Evolutionary conservation across 306 rosid species (phyloP).

Genomic region (Pyrus communis): DNA sequence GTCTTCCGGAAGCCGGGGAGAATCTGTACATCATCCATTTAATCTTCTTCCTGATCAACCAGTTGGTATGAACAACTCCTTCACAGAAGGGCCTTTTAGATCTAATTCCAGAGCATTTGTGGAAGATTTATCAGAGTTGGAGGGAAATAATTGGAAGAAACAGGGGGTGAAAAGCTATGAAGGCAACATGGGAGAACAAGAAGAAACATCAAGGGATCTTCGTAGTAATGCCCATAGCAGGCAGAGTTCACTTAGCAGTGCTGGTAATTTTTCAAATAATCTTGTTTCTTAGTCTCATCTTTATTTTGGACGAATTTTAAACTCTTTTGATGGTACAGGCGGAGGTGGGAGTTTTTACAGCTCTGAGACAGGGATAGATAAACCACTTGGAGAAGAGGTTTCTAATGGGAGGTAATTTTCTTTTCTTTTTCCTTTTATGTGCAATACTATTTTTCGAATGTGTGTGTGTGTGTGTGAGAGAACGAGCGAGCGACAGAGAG

Average conservation of each 20-base stretch:
- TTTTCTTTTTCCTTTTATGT: not conserved
- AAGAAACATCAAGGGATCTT: constrained; percentile 39
- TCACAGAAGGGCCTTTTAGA: constrained; percentile 30
- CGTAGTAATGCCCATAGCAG: constrained; percentile 44
- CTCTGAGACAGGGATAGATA: constrained; percentile 47
- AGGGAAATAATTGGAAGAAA: constrained; percentile 34
- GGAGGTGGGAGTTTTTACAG: constrained; percentile 43
- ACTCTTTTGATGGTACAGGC: constrained; percentile 32
- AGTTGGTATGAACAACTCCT: constrained; percentile 28
- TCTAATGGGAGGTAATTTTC: constrained; percentile 45
- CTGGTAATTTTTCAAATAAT: constrained; percentile 31
- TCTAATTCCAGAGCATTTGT: constrained; percentile 40
- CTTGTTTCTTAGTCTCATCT: not conserved
- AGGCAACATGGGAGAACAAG: constrained; percentile 34
- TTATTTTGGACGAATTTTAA: constrained; percentile 8
- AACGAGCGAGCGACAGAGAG: too few species aligned
- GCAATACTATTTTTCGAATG: not conserved
- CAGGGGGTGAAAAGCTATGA: constrained; percentile 36
- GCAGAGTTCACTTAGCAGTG: constrained; percentile 59
- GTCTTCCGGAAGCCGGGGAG: constrained; percentile 34
- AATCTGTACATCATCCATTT: constrained; percentile 36
- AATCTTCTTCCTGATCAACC: constrained; percentile 46
- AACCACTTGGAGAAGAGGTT: constrained; percentile 43
- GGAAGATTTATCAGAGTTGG: constrained; percentile 45
- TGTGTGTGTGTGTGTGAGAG: not conserved